phyloP scores from a whole-genome alignment of 2,329 filamentous ascomycete species.

The Ascochyta rabiei region DNA sequence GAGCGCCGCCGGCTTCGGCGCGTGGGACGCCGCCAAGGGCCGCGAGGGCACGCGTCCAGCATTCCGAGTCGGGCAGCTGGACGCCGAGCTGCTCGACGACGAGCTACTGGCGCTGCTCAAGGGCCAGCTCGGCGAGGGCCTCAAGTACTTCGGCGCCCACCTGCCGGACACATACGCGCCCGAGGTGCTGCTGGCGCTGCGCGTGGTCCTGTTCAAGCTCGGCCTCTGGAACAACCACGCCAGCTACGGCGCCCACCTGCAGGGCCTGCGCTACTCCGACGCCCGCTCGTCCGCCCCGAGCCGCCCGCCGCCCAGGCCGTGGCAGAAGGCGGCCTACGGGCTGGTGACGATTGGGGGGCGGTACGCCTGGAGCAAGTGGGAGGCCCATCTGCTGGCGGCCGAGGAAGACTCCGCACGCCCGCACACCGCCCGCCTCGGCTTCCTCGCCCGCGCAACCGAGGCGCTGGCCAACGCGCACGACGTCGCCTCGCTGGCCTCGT shows the following conservation, averaged over 20 bases:
- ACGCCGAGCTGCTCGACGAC: conserved; percentile 92
- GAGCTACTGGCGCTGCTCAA: conserved; percentile 87
- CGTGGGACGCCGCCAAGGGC: conserved; percentile 75
- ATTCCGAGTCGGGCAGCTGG: conserved; percentile 93
- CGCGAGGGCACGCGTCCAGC: conserved; percentile 81
- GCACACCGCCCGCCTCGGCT: conserved; percentile 57
- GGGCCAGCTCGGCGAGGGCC: conserved; percentile 81
- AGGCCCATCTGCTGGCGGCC: conserved; percentile 78
- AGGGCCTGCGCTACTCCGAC: conserved; percentile 90
- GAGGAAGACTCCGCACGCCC: conserved; percentile 73
- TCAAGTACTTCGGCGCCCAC: conserved; percentile 82
- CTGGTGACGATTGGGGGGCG: conserved; percentile 83
- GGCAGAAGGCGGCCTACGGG: conserved; percentile 86
- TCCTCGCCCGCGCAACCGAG: conserved; percentile 73
- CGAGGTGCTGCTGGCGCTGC: conserved; percentile 79
- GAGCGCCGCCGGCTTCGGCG: conserved; percentile 54
- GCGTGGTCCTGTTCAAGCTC: conserved; percentile 87
- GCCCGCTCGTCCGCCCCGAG: conserved; percentile 63
- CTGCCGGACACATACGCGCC: conserved; percentile 84
- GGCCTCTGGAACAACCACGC: conserved; percentile 96
- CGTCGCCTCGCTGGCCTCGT: conserved; percentile 80
- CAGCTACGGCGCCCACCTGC: conserved; percentile 89
- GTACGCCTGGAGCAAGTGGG: conserved; percentile 92
- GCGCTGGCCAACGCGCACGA: conserved; percentile 76
- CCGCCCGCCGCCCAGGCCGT: conserved; percentile 73